phyloP scores from a whole-genome alignment of 768 basidiomycete genomes.

The Rhodotorula sphaerocarpa region DNA sequence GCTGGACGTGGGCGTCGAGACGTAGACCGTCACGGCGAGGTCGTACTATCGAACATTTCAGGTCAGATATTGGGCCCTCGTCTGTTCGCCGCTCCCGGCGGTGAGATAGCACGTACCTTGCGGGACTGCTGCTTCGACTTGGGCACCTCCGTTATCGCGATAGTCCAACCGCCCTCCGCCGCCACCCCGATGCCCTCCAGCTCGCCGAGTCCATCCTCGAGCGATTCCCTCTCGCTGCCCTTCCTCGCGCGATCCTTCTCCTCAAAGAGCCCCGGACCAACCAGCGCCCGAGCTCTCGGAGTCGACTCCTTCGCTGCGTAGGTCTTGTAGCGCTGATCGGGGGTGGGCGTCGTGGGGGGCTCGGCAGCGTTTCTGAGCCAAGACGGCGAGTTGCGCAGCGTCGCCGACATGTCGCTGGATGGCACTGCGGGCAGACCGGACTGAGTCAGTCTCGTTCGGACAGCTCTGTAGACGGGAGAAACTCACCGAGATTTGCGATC shows the following conservation, averaged over 20 bases:
- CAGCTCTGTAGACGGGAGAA: too few species aligned
- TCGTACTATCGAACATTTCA: too few species aligned
- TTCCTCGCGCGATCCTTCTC: neutral
- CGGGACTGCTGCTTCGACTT: slow-evolving; percentile 51
- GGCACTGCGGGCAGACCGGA: too few species aligned
- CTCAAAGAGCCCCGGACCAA: slow-evolving; percentile 8
- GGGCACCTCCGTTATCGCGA: slow-evolving; percentile 58
- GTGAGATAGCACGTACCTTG: too few species aligned
- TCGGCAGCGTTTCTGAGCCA: neutral
- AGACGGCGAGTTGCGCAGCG: neutral
- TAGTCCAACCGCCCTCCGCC: slow-evolving; percentile 72
- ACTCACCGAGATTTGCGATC: too few species aligned
- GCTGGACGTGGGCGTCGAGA: slow-evolving; percentile 74
- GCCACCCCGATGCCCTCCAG: slow-evolving; percentile 1
- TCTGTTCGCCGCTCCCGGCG: too few species aligned
- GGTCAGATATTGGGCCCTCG: too few species aligned
- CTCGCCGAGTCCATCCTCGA: neutral
- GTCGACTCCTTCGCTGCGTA: neutral
- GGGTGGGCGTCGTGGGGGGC: neutral
- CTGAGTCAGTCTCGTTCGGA: too few species aligned
- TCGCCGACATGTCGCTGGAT: neutral
- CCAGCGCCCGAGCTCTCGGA: neutral
- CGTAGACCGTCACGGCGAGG: slow-evolving; percentile 37
- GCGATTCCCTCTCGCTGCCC: neutral
- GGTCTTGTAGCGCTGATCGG: neutral